A percentile compares a stretch with the other conserved stretches of the same genome.
Conservation (phyloP, 2,329 filamentous ascomycete species). For the Colletotrichum magnum region DNA sequence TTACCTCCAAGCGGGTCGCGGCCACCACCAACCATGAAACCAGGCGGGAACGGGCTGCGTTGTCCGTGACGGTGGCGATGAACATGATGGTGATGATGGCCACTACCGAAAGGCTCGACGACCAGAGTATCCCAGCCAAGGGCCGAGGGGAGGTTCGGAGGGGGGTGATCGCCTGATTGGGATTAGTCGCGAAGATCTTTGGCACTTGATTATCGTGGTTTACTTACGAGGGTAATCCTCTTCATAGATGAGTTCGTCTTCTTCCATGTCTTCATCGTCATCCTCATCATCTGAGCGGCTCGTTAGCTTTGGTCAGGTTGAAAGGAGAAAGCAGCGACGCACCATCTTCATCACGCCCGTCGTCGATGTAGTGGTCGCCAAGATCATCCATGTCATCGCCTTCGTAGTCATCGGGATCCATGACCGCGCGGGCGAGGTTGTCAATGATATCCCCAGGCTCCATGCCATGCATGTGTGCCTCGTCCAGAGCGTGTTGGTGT, state of each 20-base stretch:
- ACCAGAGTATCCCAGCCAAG: conserved; percentile 72
- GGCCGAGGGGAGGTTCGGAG: conserved; percentile 59
- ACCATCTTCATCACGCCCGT: conserved; percentile 73
- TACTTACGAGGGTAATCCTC: conserved; percentile 69
- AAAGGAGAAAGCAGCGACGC: conserved; percentile 40
- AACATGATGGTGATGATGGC: conserved; percentile 62
- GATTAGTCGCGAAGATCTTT: conserved; percentile 1
- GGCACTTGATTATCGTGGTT: neutral
- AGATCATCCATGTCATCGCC: conserved; percentile 66
- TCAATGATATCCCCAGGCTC: conserved; percentile 62
- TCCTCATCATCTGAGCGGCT: conserved; percentile 63
- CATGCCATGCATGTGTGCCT: conserved; percentile 62
- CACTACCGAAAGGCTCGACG: conserved; percentile 62
- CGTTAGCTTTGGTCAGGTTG: conserved; percentile 43
- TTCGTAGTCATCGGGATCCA: conserved; percentile 66
- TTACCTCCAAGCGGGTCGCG: conserved; percentile 62
- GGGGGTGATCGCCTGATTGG: conserved; percentile 57
- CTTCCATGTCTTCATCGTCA: conserved; percentile 79
- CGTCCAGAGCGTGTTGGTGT: conserved; percentile 67
- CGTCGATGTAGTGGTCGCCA: conserved; percentile 67
- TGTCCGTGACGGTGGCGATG: conserved; percentile 67
- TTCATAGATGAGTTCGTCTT: conserved; percentile 75
- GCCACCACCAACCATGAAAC: conserved; percentile 67
- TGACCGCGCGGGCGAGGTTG: conserved; percentile 69
- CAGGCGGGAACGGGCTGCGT: conserved; percentile 73